Base-by-base conservation (phyloP, 148 eudicot genomes). In the Pharnaceum exiguum region DNA sequence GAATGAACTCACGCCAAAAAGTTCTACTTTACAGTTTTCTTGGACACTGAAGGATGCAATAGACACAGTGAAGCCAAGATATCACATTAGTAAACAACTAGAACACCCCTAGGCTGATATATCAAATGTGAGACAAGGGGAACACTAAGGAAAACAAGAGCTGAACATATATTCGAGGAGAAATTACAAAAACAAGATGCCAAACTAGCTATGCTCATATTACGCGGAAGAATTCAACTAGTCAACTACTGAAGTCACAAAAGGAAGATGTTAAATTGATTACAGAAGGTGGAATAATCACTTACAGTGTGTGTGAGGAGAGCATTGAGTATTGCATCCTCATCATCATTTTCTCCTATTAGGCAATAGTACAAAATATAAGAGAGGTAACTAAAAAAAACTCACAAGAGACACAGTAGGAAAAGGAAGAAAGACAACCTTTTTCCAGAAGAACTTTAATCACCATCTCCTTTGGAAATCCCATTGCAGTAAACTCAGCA, bases 291-390 rank as follows among this genome's bases (percentile, higher is more conserved):
- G 13, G 31, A 25, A 2, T 4, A 51, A 51, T 1, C 1, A 59
- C 71, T 50, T 50, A 67, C 71, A 3, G 36, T 8, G 44, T 30
- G 51, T n/a, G 51, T 40, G 2, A 67, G 51, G 25, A 67, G 51
- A 24, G 36, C 29, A 55, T 59, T 51, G 12, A 67, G 38, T 50
- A 67, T 58, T 50, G 64, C 71, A 1, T n/a, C n/a, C n/a, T 59
- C 65, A 16, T 42, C 46, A 9, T 59, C 36, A 16, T 67, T 46
- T 32, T 58, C 59, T 5, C 60, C 70, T 66, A 18, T 7, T 18
- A 64, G 15, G 25, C 24, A 3, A 25, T 10, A 39, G 1, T 29
- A 19, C 32, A 21, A 32, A 48, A 43, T 23, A 9, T 40, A 15
- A 58, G 62, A 32, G 24, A 19, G 7, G 13, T 19, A 22, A 22